phyloP scores from a whole-genome alignment of 192 early-diverging fungal genomes.

The Allomyces arbusculus region DNA sequence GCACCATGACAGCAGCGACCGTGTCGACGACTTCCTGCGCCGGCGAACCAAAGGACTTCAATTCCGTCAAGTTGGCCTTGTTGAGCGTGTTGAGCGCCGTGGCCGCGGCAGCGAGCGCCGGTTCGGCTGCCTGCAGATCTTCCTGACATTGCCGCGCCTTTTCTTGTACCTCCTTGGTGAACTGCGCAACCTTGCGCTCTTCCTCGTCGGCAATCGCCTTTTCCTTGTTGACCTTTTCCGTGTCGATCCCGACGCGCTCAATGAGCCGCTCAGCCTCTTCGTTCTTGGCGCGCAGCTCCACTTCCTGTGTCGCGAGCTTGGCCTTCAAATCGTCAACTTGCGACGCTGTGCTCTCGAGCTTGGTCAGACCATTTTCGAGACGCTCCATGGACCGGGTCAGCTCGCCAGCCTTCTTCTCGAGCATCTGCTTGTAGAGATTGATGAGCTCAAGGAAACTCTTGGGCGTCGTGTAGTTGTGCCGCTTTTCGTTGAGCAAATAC shows the following conservation, averaged over 20 bases:
- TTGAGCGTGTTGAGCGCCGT: conserved; percentile 85
- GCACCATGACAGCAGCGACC: conserved; percentile 87
- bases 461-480: conserved; percentile 78
- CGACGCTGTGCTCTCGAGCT: conserved; percentile 76
- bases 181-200: conserved; percentile 44
- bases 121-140: conserved; percentile 90
- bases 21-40: conserved; percentile 86
- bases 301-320: conserved; percentile 66
- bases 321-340: conserved; percentile 85
- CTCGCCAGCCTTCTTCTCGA: conserved; percentile 75
- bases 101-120: conserved; percentile 90
- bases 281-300: conserved; percentile 69
- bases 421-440: conserved; percentile 71
- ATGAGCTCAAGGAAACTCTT: conserved; percentile 97
- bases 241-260: conserved; percentile 79
- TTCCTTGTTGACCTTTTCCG: conserved; percentile 81
- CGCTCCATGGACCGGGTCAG: conserved; percentile 96
- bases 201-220: conserved; percentile 60
- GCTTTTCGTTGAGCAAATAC: conserved; percentile 56
- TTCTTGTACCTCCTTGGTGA: conserved; percentile 55
- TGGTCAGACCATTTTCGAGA: conserved; percentile 88
- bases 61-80: conserved; percentile 91
- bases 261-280: conserved; percentile 85
- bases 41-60: conserved; percentile 89
- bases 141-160: conserved; percentile 53